phyloP scores from a whole-genome alignment of 345 rosid genomes.

The Raphanus sativus region DNA sequence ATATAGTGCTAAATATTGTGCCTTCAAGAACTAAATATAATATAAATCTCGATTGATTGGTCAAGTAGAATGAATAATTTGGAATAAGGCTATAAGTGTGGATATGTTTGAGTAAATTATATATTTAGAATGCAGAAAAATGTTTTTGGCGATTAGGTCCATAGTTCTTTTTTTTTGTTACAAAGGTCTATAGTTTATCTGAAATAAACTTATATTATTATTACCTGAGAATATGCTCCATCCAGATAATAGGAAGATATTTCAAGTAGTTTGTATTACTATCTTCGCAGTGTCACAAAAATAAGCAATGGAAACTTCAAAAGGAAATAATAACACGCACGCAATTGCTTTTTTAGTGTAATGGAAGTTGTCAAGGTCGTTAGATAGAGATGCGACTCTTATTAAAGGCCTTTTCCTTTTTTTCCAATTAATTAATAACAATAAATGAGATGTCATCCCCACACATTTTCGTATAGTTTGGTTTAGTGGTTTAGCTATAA shows the following conservation, averaged over 20 bases:
- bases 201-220: neutral
- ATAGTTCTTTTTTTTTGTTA: neutral
- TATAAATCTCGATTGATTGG: neutral
- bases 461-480: slow-evolving; percentile 19
- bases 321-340: slow-evolving; percentile 24
- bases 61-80: neutral
- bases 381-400: slow-evolving; percentile 19
- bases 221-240: neutral
- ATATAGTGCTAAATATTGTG: neutral
- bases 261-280: neutral
- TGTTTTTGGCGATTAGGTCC: neutral
- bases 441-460: slow-evolving; percentile 28
- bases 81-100: neutral
- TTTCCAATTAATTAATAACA: slow-evolving; percentile 23
- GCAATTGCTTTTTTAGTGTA: slow-evolving; percentile 34
- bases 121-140: neutral
- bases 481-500: neutral
- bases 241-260: neutral
- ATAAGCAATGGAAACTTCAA: slow-evolving; percentile 14
- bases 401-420: slow-evolving; percentile 9
- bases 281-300: neutral
- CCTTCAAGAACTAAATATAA: neutral
- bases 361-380: slow-evolving; percentile 41
- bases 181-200: neutral
- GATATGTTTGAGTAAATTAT: neutral